phyloP scores from a whole-genome alignment of 2,329 filamentous ascomycete genomes.

The Xylariaceae sp. region DNA sequence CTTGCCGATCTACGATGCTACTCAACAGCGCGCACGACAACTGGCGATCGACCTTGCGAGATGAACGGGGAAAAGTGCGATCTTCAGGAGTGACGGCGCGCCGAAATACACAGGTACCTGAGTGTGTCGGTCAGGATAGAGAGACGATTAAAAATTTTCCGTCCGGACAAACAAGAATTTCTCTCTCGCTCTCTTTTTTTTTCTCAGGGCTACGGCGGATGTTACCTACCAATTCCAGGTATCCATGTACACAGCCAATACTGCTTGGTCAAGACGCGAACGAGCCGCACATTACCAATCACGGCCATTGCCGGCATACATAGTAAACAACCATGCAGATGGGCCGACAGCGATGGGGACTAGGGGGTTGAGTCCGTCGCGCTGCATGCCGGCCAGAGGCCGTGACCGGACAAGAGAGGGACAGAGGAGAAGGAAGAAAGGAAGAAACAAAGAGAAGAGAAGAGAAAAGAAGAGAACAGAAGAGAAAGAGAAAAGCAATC shows the following conservation, averaged over 20 bases:
- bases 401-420: not conserved
- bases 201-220: conserved; percentile 22
- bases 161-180: not conserved
- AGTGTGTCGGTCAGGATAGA: not conserved
- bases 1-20: not conserved
- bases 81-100: conserved; percentile 7
- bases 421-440: conserved; percentile 8
- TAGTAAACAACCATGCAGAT: conserved; percentile 17
- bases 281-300: conserved; percentile 21
- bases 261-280: conserved; percentile 16
- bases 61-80: conserved; percentile 5
- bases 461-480: not conserved
- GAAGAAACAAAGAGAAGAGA: conserved; percentile 3
- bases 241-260: conserved; percentile 16
- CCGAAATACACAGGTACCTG: conserved; percentile 1
- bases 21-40: not conserved
- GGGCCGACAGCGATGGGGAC: conserved; percentile 13
- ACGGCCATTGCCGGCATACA: conserved; percentile 16
- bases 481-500: not conserved
- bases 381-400: conserved; percentile 8
- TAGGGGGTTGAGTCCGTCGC: not conserved
- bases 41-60: not conserved
- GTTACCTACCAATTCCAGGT: conserved; percentile 17
- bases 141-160: conserved; percentile 1
- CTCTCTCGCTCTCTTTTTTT: conserved; percentile 10